These are phyloP conservation scores for Phellopilus nigrolimitatus DNA, from an alignment of 1,284 basidiomycete genomes.

Conservation along the genomic window DNA sequence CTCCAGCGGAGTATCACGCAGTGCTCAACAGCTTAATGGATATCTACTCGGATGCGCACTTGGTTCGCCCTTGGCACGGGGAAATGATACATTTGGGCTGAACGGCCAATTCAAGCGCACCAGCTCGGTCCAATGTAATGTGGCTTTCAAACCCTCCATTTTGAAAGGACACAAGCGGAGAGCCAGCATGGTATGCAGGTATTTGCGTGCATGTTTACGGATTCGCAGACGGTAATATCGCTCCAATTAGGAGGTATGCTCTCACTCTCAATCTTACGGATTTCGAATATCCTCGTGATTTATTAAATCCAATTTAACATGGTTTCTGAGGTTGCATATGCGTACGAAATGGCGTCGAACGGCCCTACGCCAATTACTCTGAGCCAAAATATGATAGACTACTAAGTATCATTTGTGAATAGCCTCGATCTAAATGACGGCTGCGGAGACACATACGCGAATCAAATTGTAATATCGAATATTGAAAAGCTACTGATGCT, in stretches of 20 bases:
- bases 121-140: conserved; percentile 40
- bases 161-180: conserved; percentile 38
- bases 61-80: conserved; percentile 47
- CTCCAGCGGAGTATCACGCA: conserved; percentile 24
- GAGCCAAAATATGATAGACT: conserved; percentile 42
- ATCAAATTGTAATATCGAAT: conserved; percentile 1
- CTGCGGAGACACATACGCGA: conserved; percentile 28
- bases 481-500: neutral
- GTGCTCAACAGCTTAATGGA: conserved; percentile 33
- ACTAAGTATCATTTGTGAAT: conserved; percentile 48
- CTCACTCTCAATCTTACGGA: neutral
- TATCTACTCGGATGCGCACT: conserved; percentile 43
- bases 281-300: neutral
- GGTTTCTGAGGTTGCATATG: conserved; percentile 37
- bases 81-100: conserved; percentile 46
- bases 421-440: conserved; percentile 47
- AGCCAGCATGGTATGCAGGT: conserved; percentile 36
- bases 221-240: conserved; percentile 34
- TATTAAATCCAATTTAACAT: conserved; percentile 33
- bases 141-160: conserved; percentile 37
- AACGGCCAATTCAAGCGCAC: conserved; percentile 39
- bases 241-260: conserved; percentile 31
- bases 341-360: conserved; percentile 32
- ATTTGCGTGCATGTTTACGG: conserved; percentile 46
- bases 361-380: conserved; percentile 29